A percentile compares a stretch with the other conserved stretches of the same genome.
Conservation (phyloP, 2,329 filamentous ascomycete species). For the Alternaria conjuncta region DNA sequence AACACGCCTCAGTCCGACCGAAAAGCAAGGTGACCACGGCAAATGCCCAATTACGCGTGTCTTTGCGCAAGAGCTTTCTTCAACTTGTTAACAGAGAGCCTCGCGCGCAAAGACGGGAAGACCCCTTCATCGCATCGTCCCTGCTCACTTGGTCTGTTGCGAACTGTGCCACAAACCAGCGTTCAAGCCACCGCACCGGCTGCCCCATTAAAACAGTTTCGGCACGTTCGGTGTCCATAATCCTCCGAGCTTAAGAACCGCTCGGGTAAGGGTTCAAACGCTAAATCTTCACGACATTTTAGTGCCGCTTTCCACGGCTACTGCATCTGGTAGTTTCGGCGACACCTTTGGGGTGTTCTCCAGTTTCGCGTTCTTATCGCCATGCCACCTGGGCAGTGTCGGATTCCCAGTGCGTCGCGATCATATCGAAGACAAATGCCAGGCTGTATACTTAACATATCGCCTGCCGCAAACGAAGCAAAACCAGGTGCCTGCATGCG, state of each 20-base stretch:
- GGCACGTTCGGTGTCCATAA: background rate
- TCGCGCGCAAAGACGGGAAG: background rate
- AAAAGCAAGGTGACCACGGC: background rate
- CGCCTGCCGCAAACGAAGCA: background rate
- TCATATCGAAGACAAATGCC: background rate
- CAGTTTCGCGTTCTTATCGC: background rate
- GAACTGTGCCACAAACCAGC: background rate
- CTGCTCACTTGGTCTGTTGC: background rate
- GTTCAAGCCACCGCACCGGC: background rate
- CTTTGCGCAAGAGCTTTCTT: background rate
- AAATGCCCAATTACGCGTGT: background rate
- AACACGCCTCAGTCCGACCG: background rate
- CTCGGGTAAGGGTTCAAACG: background rate
- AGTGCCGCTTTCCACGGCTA: slow-evolving; percentile 19
- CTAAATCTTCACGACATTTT: slow-evolving; percentile 19
- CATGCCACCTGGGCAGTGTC: background rate
- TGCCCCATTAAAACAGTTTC: background rate
- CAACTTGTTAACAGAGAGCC: background rate
- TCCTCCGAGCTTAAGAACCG: background rate
- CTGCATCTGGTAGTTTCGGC: slow-evolving; percentile 7
- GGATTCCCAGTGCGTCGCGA: background rate
- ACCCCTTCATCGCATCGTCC: background rate
- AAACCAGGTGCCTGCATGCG: background rate
- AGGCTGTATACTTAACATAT: background rate
- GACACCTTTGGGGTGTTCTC: background rate